A percentile compares a stretch with the other conserved stretches of the same genome.
phyloP scores from a whole-genome alignment of 2,329 filamentous ascomycete genomes.

The Botrytis deweyae region DNA sequence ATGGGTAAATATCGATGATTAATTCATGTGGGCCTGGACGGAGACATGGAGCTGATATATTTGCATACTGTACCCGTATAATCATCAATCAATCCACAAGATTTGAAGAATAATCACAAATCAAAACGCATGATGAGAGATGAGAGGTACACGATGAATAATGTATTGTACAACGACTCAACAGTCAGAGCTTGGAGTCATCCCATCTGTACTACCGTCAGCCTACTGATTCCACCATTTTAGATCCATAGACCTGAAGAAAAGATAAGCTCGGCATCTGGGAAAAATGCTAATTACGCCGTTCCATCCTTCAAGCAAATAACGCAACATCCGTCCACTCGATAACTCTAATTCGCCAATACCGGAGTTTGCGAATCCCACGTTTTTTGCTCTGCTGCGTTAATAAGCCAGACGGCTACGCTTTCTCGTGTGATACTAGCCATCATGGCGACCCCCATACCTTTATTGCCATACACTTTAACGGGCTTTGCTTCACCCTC shows the following conservation, averaged over 20 bases:
- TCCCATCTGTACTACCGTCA: not conserved
- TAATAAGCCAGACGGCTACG: conserved; percentile 49
- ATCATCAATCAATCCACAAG: not conserved
- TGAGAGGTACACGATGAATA: not conserved
- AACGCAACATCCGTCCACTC: not conserved
- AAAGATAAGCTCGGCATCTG: not conserved
- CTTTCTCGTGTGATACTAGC: conserved; percentile 37
- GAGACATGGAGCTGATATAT: not conserved
- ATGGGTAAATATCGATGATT: not conserved
- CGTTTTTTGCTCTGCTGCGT: conserved; percentile 43
- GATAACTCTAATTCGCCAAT: not conserved
- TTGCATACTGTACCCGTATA: not conserved
- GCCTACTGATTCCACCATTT: not conserved
- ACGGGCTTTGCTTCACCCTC: conserved; percentile 23
- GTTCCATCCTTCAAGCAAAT: not conserved
- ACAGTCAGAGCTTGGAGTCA: not conserved
- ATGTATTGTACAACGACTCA: not conserved
- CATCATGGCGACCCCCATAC: conserved; percentile 24
- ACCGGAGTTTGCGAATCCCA: conserved; percentile 17
- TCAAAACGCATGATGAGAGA: not conserved
- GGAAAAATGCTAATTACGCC: not conserved
- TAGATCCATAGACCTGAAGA: not conserved
- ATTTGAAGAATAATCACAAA: not conserved
- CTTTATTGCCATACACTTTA: conserved; percentile 25
- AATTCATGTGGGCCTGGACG: not conserved